Base-by-base conservation (phyloP, 176 grass and related monocot genomes). In the Olyra latifolia region DNA sequence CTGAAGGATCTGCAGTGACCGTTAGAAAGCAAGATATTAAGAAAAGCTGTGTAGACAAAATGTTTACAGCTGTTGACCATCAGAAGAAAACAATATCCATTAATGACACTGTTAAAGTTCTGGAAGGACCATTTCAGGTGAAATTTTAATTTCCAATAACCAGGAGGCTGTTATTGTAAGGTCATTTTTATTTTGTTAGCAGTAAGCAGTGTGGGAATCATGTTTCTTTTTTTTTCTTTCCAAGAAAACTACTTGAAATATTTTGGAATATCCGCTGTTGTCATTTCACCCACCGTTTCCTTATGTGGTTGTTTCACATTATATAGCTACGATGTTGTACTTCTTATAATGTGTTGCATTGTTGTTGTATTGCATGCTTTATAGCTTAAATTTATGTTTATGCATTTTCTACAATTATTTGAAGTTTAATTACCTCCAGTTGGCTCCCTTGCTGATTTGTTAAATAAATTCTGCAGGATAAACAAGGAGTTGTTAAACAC, bases 401-500 rank as follows among this genome's bases (percentile, higher is more conserved):
- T 38, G 8, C 42, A 22, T 48, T 67, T 53, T 17, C 53, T 75
- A 6, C 58, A 73, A 35, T 41, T 59, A 59, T 66, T 69, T 66
- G 48, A 62, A 69, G 62, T 84, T 16, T 35, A 19, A 53, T 64
- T 42, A 60, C 46, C 62, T 83, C 28, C 60, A 54, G 68, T 77
- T 76, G 57, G 23, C 53, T 25, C 46, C 41, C 23, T 40, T 54
- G 50, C 40, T 53, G 83, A 75, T 67, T 30, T 76, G 28, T 85
- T 90, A 38, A 58, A 56, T 58, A 42, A 61, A 56, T 87, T 78
- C 83, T 83, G 45, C 92, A 99, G 96, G 96, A 87, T 61, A 99
- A 91, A 76, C 69, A 93, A 93, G 96, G 96, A 72, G 78, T 89
- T 53, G 90, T 99, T 61, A 99, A 93, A 73, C 96, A 99, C 86